Conservation (phyloP, 208 protist genomes). For the Leishmania tarentolae region DNA sequence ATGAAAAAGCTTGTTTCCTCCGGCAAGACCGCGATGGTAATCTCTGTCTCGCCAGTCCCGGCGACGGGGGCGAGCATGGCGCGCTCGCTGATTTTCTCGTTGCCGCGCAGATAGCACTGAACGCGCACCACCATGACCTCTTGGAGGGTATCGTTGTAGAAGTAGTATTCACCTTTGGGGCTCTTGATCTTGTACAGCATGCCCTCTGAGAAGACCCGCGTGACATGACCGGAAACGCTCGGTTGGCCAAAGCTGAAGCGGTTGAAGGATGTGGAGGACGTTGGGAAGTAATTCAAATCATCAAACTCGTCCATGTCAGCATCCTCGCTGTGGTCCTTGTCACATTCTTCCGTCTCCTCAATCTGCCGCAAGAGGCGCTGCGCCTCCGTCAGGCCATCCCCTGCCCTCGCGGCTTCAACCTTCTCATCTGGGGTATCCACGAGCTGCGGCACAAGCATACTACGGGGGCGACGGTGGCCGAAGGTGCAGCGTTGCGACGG, state of each 20-base stretch:
- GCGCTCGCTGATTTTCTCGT: conserved; percentile 41
- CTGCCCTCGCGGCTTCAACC: not conserved
- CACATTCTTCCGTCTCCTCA: not conserved
- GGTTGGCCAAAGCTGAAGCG: conserved; percentile 45
- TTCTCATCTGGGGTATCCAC: not conserved
- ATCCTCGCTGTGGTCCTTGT: conserved; percentile 13
- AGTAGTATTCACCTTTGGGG: conserved; percentile 43
- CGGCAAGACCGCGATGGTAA: conserved; percentile 54
- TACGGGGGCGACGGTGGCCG: not conserved
- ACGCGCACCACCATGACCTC: conserved; percentile 66
- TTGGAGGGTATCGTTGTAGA: conserved; percentile 78
- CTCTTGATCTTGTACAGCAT: conserved; percentile 59
- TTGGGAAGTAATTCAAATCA: conserved; percentile 40
- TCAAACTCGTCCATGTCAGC: conserved; percentile 56
- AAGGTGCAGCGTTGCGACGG: not conserved
- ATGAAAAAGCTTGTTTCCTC: conserved; percentile 63
- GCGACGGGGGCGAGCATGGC: conserved; percentile 26
- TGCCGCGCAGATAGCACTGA: conserved; percentile 32
- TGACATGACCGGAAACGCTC: conserved; percentile 32
- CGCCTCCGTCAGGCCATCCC: conserved; percentile 1
- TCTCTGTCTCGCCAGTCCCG: conserved; percentile 30
- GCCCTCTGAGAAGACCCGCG: conserved; percentile 41
- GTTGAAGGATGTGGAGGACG: conserved; percentile 28
- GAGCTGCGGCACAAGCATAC: not conserved
- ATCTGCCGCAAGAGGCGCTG: conserved; percentile 7